Base-by-base conservation (phyloP, 805 yeast species). In the Helenozyma baotianmanensis region DNA sequence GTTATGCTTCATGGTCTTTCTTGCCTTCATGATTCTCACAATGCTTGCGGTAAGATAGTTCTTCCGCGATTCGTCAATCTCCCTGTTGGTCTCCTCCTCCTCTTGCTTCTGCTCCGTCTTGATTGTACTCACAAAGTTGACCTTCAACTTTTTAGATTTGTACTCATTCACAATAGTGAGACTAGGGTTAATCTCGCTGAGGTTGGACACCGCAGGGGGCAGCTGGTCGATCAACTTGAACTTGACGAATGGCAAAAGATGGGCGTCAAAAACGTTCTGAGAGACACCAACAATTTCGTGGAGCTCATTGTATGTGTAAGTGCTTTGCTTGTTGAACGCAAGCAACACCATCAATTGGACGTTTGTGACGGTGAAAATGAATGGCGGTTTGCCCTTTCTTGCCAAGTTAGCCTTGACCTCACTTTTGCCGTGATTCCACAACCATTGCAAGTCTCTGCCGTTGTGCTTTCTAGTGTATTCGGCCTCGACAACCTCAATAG, bases 11-110 rank as follows among this genome's bases (percentile, higher is more conserved):
- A 86, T 67, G 27, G 70, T 71, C 57, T 88, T 84, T 53, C 96
- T 74, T 1, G 96, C 89, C 65, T 90, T 90, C 97, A 90, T 92
- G 53, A 90, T 85, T 50, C 98, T 75, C 24, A 90, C 97, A 60
- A 92, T 87, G 51, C 95, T 85, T 2, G 97, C 96, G 53, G 87
- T 85, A 48, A 92, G 68, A 62, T 80, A 81, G 53, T 83, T 78
- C 60, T 82, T 82, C 54, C 96, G 76, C 40, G 88, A 88, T 50
- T 87, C 92, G 49, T 81, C 87, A 30, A 90, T 78, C 52, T 88
- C 95, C 56, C 77, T 80, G 45, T 76, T 81, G 2, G 88, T 74
- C 37, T 82, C 87, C 22, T 78, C 86, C 21, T 73, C 68, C 45
- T 86, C 96, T 41, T 72, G 82, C 46, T 72, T 75, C 32, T 74